Base-by-base conservation (phyloP, 2,329 filamentous ascomycete species). In the Cordyceps cicadae region DNA sequence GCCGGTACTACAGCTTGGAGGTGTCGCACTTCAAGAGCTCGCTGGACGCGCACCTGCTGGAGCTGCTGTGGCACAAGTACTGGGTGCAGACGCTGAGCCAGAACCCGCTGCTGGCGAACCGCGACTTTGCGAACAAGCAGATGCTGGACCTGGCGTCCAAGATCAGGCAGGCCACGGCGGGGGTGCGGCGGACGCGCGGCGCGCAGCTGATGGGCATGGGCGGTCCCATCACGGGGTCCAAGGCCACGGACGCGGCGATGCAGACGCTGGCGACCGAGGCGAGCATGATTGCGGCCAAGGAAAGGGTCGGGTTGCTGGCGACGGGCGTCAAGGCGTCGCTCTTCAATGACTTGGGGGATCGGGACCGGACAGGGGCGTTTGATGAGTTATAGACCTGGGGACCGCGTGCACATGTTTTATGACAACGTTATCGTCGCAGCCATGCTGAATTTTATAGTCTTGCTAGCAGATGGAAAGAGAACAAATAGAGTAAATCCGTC, bases 61-160 rank as follows among this genome's bases (percentile, higher is more conserved):
- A 95, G 69, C 82, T 91, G 56, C 80, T 99, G 34, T 97, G 94
- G 94, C 96, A 97, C 79, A 97, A 97, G 75, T 99, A 99, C 79
- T 96, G 92, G 94, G 92, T 97, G 39, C 90, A 95, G 70, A 99
- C 94, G 6, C 83, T 99, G 21, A 95, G 91, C 37, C 90, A 96
- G 68, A 94, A 87, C 67, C 92, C 93, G 24, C 82, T 97, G 5
- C 87, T 96, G 68, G 92, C 90, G 60, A 97, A 96, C 70, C 89
- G 92, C 64, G 93, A 97, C 67, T 99, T 92, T 71, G 88, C 87
- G 57, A 96, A 88, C 68, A 94, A 92, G 74, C 92, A 97, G 74
- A 94, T 99, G 75, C 79, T 87, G 54, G 94, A 99, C 72, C 79
- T 97, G 49, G 88, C 88, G 46, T 84, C 86, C 65, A 97, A 96